Evolutionary conservation across 1,284 basidiomycete genomes (phyloP), one percentile per base, ranked within the genome.

Genomic region (Limonomyces culmigenus): DNA sequence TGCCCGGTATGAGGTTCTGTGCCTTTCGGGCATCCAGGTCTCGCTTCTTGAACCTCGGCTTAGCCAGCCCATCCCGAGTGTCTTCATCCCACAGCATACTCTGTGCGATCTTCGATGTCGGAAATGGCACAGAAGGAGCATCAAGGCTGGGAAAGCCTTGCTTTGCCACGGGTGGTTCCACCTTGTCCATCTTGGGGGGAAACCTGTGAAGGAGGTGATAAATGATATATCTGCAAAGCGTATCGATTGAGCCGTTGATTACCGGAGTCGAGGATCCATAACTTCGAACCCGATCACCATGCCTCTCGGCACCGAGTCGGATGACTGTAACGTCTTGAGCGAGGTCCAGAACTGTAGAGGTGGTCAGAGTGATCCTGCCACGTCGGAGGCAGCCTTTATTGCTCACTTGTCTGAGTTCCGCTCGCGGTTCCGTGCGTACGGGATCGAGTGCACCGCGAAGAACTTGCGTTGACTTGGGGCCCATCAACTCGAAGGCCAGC

Each of bases 401-500:
- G 8, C 14, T 31, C 39, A 80, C 81, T 58, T 71, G 60, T 40
- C 62, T 66, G 42, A 81, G 78, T 20, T 74, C 71, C n/a, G 50
- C 53, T 29, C 69, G 56, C 2, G 62, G 48, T 27, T 76, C 70
- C 0, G 62, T 60, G 8, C 60, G 55, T 8, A 67, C 62, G 5
- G 75, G 67, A 18, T 60, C 68, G 33, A 92, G 48, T 1, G 76
- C 75, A 14, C 85, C 80, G 44, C 67, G 71, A 35, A 93, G 54
- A 5, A 91, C 69, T 47, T 83, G 78, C 39, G 70, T 86, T 0
- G 84, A 66, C 48, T 77, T 78, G 1, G 83, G 81, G 2, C 89
- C 89, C 60, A 81, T 78, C 14, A 93, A 69, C 49, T 95, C 87
- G 45, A 91, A 89, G 2, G 75, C 64, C 40, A 84, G 85, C 21